These are phyloP conservation scores for Saccharum officinarum DNA, from an alignment of 176 grass and related monocot genomes.

Conservation along the genomic window DNA sequence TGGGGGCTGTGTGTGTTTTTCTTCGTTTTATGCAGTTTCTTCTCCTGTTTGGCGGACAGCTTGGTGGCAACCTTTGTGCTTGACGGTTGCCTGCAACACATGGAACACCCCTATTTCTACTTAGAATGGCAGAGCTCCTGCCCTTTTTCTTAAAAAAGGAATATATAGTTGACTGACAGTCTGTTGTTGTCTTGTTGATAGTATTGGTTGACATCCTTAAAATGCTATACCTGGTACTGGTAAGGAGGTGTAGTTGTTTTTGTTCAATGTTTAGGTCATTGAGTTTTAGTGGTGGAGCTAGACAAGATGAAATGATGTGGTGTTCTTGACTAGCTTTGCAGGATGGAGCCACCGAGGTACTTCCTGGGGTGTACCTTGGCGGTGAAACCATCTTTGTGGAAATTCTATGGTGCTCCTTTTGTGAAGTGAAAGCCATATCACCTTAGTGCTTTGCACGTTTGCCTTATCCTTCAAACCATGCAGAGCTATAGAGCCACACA, in stretches of 20 bases:
- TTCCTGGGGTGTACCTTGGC: constrained; percentile 43
- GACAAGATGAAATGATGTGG: background rate
- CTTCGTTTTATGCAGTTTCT: background rate
- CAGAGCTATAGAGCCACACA: constrained; percentile 55
- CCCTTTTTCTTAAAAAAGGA: background rate
- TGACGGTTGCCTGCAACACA: background rate
- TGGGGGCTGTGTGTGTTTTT: background rate
- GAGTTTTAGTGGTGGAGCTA: background rate
- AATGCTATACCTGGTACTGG: background rate
- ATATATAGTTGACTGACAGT: background rate
- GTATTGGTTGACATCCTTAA: background rate
- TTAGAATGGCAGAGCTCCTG: background rate
- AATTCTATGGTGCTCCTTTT: constrained; percentile 64
- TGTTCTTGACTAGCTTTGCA: constrained; percentile 33
- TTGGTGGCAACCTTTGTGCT: background rate
- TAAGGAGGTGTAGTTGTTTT: background rate
- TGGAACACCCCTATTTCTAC: background rate
- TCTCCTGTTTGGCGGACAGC: background rate
- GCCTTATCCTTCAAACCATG: constrained; percentile 57
- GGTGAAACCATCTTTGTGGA: constrained; percentile 50
- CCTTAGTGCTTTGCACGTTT: constrained; percentile 76
- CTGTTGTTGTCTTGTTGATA: background rate
- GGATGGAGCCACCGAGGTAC: constrained; percentile 34
- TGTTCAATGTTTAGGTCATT: background rate
- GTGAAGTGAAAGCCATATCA: constrained; percentile 69